Percentiles rank a stretch among this genome's conserved stretches.
phyloP scores from a whole-genome alignment of 257 asterid species.

The Solanum medicagineum region DNA sequence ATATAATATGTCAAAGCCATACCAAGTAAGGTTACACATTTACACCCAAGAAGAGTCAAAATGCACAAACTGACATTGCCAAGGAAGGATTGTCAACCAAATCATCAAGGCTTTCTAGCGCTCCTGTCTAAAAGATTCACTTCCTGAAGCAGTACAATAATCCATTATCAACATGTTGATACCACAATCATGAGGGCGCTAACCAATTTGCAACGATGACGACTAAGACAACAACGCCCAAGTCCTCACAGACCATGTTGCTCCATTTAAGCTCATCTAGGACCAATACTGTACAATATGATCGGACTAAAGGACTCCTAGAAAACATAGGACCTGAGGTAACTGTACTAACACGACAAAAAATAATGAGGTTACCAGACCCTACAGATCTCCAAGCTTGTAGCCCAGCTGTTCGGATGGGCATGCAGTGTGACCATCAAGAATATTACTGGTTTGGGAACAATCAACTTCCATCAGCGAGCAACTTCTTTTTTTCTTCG shows the following conservation, averaged over 20 bases:
- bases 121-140: neutral
- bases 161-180: neutral
- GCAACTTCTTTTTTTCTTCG: neutral
- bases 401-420: neutral
- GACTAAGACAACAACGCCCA: neutral
- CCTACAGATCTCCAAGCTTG: neutral
- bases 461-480: neutral
- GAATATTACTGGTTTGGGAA: neutral
- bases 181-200: neutral
- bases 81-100: neutral
- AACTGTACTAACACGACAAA: neutral
- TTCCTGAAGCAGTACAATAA: neutral
- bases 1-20: neutral
- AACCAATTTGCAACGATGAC: neutral
- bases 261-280: neutral
- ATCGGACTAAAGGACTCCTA: neutral
- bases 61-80: neutral
- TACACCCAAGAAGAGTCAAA: neutral
- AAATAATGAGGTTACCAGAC: neutral
- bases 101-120: neutral
- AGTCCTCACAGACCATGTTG: neutral
- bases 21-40: neutral
- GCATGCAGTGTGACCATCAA: neutral
- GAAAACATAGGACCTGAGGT: neutral
- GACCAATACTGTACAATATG: neutral